Evolutionary conservation across 495 filamentous ascomycete genomes (phyloP).

Genomic region (Echria macrotheca): DNA sequence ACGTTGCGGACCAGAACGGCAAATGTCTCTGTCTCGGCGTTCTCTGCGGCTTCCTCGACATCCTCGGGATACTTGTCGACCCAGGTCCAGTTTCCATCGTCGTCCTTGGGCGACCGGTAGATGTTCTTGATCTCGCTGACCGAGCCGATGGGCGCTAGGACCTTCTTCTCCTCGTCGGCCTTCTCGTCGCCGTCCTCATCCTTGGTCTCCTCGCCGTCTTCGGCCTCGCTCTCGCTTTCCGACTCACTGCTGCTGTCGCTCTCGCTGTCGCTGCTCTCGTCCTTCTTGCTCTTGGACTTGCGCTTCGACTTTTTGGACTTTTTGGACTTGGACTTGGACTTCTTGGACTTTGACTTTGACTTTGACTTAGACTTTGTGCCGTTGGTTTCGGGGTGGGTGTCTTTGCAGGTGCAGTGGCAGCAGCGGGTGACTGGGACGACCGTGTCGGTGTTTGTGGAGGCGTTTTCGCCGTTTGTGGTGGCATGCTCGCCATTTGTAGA

Average conservation of each 20-base stretch:
- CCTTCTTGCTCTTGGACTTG: conserved; percentile 9
- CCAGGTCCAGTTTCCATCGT: conserved; percentile 36
- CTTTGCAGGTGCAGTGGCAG: conserved; percentile 2
- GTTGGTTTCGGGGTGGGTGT: background rate
- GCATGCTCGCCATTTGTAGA: background rate
- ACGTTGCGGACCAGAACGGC: conserved; percentile 31
- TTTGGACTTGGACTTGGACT: conserved; percentile 1
- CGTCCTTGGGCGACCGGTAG: conserved; percentile 30
- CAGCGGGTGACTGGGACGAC: background rate
- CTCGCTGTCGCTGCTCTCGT: conserved; percentile 2
- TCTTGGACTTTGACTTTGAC: conserved; percentile 5
- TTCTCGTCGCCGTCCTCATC: conserved; percentile 13
- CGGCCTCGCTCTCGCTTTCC: conserved; percentile 2
- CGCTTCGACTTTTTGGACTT: conserved; percentile 4
- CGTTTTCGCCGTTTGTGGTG: too few relatives aligned
- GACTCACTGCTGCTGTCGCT: conserved; percentile 1
- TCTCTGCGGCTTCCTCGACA: conserved; percentile 32
- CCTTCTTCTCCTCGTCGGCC: conserved; percentile 17
- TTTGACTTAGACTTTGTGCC: conserved; percentile 2
- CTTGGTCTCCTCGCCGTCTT: conserved; percentile 5
- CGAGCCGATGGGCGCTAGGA: conserved; percentile 20
- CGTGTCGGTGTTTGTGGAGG: too few relatives aligned
- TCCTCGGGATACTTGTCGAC: conserved; percentile 34
- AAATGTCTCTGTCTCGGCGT: conserved; percentile 31
- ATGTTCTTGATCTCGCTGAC: conserved; percentile 33